Conservation (phyloP, 2,329 filamentous ascomycete species). For the Thielaviopsis ethacetica region DNA sequence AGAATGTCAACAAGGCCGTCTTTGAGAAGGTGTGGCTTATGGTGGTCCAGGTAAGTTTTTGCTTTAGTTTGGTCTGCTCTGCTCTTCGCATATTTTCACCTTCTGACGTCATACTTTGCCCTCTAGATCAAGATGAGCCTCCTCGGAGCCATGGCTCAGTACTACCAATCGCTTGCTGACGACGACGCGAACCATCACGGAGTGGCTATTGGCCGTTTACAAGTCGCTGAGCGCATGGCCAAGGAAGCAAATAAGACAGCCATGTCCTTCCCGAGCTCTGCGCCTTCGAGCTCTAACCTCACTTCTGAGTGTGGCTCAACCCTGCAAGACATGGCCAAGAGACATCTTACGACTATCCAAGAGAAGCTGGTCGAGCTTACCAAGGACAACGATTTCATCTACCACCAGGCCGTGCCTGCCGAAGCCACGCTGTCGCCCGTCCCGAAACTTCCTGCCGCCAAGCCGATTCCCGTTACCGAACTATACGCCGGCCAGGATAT, state of each 20-base stretch:
- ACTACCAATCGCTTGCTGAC: slow-evolving; percentile 83
- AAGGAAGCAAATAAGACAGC: slow-evolving; percentile 65
- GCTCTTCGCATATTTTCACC: not conserved
- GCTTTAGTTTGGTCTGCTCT: not conserved
- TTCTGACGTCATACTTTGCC: slow-evolving; percentile 1
- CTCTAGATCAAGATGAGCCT: slow-evolving; percentile 59
- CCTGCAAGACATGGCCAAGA: slow-evolving; percentile 67
- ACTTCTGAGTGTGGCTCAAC: slow-evolving; percentile 59
- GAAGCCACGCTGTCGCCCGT: slow-evolving; percentile 71
- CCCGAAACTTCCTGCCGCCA: slow-evolving; percentile 82
- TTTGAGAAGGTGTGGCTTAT: slow-evolving; percentile 91
- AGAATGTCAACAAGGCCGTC: slow-evolving; percentile 76
- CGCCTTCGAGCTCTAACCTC: slow-evolving; percentile 70
- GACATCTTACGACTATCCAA: slow-evolving; percentile 65
- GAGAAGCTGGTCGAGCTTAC: slow-evolving; percentile 59
- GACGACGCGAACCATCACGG: slow-evolving; percentile 81
- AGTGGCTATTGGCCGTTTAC: slow-evolving; percentile 64
- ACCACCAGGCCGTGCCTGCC: slow-evolving; percentile 79
- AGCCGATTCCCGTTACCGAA: slow-evolving; percentile 92
- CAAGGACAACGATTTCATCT: slow-evolving; percentile 97
- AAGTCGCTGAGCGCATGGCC: slow-evolving; percentile 61
- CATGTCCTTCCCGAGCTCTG: slow-evolving; percentile 62
- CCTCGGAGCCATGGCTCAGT: slow-evolving; percentile 74
- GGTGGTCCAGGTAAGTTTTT: slow-evolving; percentile 50
- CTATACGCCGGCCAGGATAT: slow-evolving; percentile 96